phyloP scores from a whole-genome alignment of 2,329 filamentous ascomycete species.

The Pseudogymnoascus sp. region DNA sequence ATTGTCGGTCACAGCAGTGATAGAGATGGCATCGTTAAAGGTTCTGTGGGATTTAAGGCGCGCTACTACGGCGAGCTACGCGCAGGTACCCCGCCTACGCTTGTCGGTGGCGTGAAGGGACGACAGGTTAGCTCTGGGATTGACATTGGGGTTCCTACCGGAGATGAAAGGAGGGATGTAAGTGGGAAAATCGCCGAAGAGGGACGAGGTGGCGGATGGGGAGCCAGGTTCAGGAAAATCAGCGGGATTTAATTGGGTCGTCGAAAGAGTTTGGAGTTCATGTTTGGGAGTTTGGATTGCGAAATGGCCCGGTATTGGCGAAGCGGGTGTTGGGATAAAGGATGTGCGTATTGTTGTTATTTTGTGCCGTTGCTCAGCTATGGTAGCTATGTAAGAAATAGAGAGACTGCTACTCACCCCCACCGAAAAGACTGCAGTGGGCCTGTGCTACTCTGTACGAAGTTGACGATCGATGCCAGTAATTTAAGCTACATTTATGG shows the following conservation, averaged over 20 bases:
- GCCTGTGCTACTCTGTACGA: no score
- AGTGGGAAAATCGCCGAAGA: slow-evolving; percentile 69
- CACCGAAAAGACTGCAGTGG: no score
- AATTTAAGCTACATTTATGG: no score
- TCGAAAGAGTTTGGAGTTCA: background rate
- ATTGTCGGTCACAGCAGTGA: slow-evolving; percentile 1
- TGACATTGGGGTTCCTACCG: slow-evolving; percentile 38
- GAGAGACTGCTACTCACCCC: background rate
- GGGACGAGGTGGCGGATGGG: slow-evolving; percentile 35
- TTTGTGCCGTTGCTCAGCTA: background rate
- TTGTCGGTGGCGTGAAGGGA: slow-evolving; percentile 33
- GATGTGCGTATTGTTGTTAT: background rate
- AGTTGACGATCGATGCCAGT: no score
- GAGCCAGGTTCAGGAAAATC: slow-evolving; percentile 33
- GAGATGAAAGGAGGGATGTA: slow-evolving; percentile 46
- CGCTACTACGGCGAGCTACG: slow-evolving; percentile 53
- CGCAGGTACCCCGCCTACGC: slow-evolving; percentile 43
- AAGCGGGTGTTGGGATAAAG: slow-evolving; percentile 2
- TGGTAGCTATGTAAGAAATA: slow-evolving; percentile 1
- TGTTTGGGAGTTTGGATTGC: background rate
- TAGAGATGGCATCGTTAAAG: slow-evolving; percentile 5
- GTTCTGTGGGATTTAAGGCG: slow-evolving; percentile 21
- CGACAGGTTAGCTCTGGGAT: slow-evolving; percentile 52
- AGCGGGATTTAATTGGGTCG: slow-evolving; percentile 19
- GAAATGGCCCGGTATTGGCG: slow-evolving; percentile 1